phyloP scores from a whole-genome alignment of 2,329 filamentous ascomycete species.

The Leptodontidium sp. region DNA sequence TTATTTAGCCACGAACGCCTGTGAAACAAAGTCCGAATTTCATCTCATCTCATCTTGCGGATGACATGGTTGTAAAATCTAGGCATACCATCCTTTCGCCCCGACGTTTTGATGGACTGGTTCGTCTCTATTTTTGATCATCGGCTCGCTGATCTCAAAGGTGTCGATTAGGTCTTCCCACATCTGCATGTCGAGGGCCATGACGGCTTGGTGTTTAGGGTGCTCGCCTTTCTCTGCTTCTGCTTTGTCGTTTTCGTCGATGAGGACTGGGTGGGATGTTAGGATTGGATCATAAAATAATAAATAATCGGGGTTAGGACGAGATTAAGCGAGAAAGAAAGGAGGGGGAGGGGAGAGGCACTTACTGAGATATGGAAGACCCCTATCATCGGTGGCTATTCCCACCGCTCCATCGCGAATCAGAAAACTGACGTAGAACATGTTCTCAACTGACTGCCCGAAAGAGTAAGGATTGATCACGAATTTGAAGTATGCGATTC shows the following conservation, averaged over 20 bases:
- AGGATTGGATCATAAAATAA: slow-evolving; percentile 33
- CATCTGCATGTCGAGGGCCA: slow-evolving; percentile 84
- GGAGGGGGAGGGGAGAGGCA: slow-evolving; percentile 37
- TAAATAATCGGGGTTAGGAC: slow-evolving; percentile 46
- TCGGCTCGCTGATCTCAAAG: slow-evolving; percentile 78
- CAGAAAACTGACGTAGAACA: slow-evolving; percentile 96
- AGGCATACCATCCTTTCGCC: slow-evolving; percentile 46
- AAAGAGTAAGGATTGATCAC: slow-evolving; percentile 91
- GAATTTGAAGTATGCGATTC: slow-evolving; percentile 84
- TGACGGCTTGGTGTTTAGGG: slow-evolving; percentile 83
- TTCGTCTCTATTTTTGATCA: slow-evolving; percentile 85
- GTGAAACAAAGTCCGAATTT: neutral
- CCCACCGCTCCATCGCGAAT: slow-evolving; percentile 84
- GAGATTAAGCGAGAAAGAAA: slow-evolving; percentile 6
- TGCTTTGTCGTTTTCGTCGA: slow-evolving; percentile 27
- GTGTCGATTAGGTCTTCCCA: slow-evolving; percentile 82
- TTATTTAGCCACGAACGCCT: slow-evolving; percentile 7
- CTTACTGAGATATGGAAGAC: slow-evolving; percentile 83
- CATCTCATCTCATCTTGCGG: neutral
- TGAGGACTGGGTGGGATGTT: slow-evolving; percentile 23
- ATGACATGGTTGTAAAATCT: slow-evolving; percentile 2
- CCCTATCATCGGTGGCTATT: slow-evolving; percentile 76
- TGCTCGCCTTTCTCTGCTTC: slow-evolving; percentile 53
- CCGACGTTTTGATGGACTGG: slow-evolving; percentile 39
- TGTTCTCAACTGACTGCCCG: slow-evolving; percentile 93